Percentiles rank a stretch among this genome's conserved stretches.
Conservation (phyloP, 805 yeast species). For the Zygotorulaspora danielsina region DNA sequence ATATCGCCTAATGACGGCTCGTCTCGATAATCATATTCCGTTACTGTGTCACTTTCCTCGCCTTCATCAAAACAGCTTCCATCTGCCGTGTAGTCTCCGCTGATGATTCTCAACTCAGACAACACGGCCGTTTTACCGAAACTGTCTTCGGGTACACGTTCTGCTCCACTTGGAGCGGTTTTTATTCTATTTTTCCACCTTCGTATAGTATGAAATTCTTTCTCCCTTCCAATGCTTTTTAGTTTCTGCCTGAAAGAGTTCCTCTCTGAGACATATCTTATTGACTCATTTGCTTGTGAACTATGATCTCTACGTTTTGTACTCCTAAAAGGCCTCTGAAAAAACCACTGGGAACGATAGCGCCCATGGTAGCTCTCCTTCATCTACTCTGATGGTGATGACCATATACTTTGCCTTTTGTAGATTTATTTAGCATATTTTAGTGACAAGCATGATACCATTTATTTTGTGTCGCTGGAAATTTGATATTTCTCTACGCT, state of each 20-base stretch:
- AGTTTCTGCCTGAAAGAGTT: constrained; percentile 10
- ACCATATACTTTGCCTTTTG: no score
- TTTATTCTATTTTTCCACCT: constrained; percentile 10
- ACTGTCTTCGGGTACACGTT: neutral
- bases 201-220: constrained; percentile 9
- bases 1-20: neutral
- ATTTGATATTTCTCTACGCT: no score
- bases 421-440: no score
- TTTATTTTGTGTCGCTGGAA: constrained; percentile 1
- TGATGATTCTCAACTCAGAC: neutral
- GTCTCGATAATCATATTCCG: neutral
- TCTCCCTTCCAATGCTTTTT: constrained; percentile 2
- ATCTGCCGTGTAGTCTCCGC: neutral
- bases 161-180: neutral
- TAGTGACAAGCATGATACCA: no score
- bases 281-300: neutral
- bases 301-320: neutral
- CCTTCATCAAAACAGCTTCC: neutral
- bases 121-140: neutral
- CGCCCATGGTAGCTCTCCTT: neutral
- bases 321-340: neutral
- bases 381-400: no score
- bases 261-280: no score
- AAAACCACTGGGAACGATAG: neutral
- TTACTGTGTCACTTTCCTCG: neutral